Evolutionary conservation across 163 green algal species (phyloP), one percentile per base, ranked within the genome.

Genomic region (Prototheca cutis): DNA sequence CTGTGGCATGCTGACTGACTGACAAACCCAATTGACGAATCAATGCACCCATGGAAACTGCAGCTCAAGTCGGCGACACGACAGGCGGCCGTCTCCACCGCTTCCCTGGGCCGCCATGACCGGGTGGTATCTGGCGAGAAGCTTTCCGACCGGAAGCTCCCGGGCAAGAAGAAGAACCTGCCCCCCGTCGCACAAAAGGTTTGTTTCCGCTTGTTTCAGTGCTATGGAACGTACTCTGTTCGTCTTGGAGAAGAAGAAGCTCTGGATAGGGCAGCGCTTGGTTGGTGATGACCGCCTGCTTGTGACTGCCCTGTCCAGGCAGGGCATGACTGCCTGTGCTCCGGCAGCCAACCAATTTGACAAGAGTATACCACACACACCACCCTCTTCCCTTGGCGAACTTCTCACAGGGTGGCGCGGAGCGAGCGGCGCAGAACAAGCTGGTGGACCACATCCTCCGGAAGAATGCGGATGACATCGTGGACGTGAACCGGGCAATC

Each of bases 71-170:
- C 33, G n/a, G 59, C 72, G 3, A 84, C 82, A 0, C 55, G 58
- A 34, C 73, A 86, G 56, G 87, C 84, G 3, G 87, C 86, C 28
- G 73, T 91, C 18, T 89, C 87, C 28, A 98, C 91, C 2, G 91
- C 90, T 0, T 93, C 80, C 15, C 86, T 94, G 74, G 91, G 91
- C 66, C 96, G 97, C 71, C 96, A 96, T 74, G 91, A 98, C 72
- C 73, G 74, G 33, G 57, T 74, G 55, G 72, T 90, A 23, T 24
- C 63, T 25, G 79, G 80, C 4, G 84, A 92, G 64, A 84, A 84
- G 52, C 49, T 74, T 8, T 75, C 75, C 27, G 76, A 86, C 59
- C 58, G 74, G 17, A 55, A 66, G 36, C 51, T 29, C 10, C 33
- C 17, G 10, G 29, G 59, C 45, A 61, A 65, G 47, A 59, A 33